These are phyloP conservation scores for Aspergillus fijiensis DNA, from an alignment of 2,329 filamentous ascomycete species.

Conservation along the genomic window DNA sequence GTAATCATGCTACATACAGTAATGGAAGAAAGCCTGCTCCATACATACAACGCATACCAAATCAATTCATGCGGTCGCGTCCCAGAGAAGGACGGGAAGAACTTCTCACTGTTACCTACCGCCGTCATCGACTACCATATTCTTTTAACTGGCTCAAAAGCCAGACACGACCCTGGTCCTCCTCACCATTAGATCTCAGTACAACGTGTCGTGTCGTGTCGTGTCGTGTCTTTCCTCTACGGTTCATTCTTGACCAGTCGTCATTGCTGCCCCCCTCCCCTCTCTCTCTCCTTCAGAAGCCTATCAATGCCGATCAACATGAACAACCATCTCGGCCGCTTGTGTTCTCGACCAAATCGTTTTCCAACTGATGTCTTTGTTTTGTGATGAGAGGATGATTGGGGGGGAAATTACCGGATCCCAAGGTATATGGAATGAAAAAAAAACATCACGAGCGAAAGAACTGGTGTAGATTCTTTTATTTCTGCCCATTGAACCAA, in stretches of 20 bases:
- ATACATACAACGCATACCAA: conserved; percentile 7
- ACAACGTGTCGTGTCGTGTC: conserved; percentile 15
- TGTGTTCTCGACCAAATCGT: neutral
- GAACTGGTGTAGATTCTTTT: neutral
- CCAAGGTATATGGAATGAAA: neutral
- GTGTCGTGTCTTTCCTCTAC: conserved; percentile 22
- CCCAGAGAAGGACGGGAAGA: conserved; percentile 17
- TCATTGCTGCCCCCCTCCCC: neutral
- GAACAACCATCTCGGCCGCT: neutral
- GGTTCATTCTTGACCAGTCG: neutral
- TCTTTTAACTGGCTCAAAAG: conserved; percentile 28
- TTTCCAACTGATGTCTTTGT: neutral
- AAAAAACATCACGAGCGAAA: neutral
- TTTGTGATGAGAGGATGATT: neutral
- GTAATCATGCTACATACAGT: conserved; percentile 2
- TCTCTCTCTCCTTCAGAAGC: neutral
- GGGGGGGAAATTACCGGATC: neutral
- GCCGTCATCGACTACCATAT: conserved; percentile 13
- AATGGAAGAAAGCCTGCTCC: neutral
- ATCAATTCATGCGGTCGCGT: conserved; percentile 28
- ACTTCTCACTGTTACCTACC: conserved; percentile 7
- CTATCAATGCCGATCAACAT: neutral
- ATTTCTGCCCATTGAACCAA: neutral
- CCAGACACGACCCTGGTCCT: neutral
- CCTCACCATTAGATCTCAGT: neutral